Conservation (phyloP, 2,329 filamentous ascomycete species). For the Diaporthe eres region DNA sequence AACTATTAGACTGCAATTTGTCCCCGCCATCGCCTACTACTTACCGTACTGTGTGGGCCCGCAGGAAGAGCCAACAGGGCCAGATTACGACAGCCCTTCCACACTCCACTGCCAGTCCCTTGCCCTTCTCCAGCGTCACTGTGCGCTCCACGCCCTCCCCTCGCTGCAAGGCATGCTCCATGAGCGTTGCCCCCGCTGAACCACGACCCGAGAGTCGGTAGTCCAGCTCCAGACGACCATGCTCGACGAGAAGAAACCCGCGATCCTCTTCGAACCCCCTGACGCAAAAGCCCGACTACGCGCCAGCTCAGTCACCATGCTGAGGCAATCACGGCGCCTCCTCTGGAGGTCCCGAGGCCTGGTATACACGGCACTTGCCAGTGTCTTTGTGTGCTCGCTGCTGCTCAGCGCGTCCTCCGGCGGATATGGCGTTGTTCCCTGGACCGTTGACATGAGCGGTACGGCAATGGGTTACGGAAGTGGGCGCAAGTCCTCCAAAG, state of each 20-base stretch:
- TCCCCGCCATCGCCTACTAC: slow-evolving; percentile 12
- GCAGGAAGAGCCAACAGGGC: slow-evolving; percentile 25
- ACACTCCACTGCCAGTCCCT: slow-evolving; percentile 5
- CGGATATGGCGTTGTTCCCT: slow-evolving; percentile 54
- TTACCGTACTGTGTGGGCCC: slow-evolving; percentile 30
- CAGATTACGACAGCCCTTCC: slow-evolving; percentile 31
- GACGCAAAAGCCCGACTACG: slow-evolving; percentile 37
- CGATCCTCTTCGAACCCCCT: slow-evolving; percentile 36
- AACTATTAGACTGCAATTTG: background rate
- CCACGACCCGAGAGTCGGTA: slow-evolving; percentile 30
- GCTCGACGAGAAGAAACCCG: slow-evolving; percentile 36
- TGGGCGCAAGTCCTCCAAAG: slow-evolving; percentile 34
- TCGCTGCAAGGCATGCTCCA: slow-evolving; percentile 35
- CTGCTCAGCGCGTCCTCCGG: slow-evolving; percentile 55
- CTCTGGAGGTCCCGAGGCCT: slow-evolving; percentile 56
- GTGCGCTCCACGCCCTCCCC: background rate
- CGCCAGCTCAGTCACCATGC: slow-evolving; percentile 47
- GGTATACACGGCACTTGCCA: slow-evolving; percentile 56
- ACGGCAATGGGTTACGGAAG: slow-evolving; percentile 37
- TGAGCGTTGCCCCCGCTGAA: slow-evolving; percentile 32
- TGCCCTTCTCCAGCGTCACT: slow-evolving; percentile 17
- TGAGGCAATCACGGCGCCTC: slow-evolving; percentile 44
- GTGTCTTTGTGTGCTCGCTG: slow-evolving; percentile 60
- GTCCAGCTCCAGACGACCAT: slow-evolving; percentile 37
- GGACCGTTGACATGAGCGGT: slow-evolving; percentile 42